Base-by-base conservation (phyloP, 2,329 filamentous ascomycete genomes). In the Penicillium sp. region DNA sequence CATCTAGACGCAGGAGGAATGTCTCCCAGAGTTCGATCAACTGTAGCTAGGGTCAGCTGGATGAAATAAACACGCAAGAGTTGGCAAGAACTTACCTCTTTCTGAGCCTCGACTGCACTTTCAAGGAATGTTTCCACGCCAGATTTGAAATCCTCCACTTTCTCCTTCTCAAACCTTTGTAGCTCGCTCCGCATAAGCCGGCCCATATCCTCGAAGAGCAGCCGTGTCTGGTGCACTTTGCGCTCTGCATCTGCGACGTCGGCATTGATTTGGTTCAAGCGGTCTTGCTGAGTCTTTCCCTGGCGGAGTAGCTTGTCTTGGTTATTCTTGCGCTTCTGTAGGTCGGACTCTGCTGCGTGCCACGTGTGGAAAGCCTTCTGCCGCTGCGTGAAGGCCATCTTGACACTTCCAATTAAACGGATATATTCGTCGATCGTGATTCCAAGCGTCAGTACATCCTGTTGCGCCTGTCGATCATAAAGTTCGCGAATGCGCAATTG, bases 371-470 rank as follows among this genome's bases (percentile, higher is more conserved):
- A 99, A 1, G 92, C 90, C 74, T 97, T 97, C 73, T 99, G 94
- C 55, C 94, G 87, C 74, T 97, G 92, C 35, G 83, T 78, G 70
- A 99, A 99, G 0, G 94, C 90, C 59, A 89, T 90, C 80, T 99
- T 99, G 58, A 97, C 90, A 53, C 90, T 95, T 32, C 92, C 91
- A 66, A 99, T 97, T 42, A 99, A 78, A 5, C 94, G 90, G 65
- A 99, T 95, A 76, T 99, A 99, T 76, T 99, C 94, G 63, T 99
- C 94, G 61, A 99, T 92, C 42, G 96, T 96, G 69, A 97, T 97
- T 37, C 94, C 94, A 62, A 99, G 86, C 0, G 94, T 99, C 50
- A 99, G 82, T 32, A 97, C 88, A 70, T 99, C 94, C 73, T 99
- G 94, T 76, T 97, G 92, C 11, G 94, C 94, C 75, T 99, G 94